Base-by-base conservation (phyloP, 1,284 basidiomycete genomes). In the Cryptococcus floricola region DNA sequence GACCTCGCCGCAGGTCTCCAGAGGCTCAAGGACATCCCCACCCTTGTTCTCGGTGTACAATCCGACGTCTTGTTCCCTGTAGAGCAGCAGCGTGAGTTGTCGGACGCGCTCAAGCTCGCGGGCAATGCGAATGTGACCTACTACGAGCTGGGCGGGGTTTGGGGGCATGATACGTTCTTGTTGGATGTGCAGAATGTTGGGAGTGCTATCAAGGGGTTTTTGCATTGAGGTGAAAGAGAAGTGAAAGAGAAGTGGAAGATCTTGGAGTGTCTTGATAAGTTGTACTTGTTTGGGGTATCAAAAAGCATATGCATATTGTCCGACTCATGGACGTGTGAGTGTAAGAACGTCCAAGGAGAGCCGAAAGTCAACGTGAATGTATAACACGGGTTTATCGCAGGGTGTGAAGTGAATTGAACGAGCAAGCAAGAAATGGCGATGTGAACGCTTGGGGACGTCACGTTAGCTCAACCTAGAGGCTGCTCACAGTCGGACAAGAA, bases 161-260 rank as follows among this genome's bases (percentile, higher is more conserved):
- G 93, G 90, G 96, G 96, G 2, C 91, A 94, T 70, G 94, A 98
- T 78, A 97, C 92, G 28, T 98, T 98, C 80, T 80, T 99, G 79
- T 78, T 91, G 61, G 89, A 90, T 68, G 83, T 88, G 34, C 82
- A 84, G 54, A 88, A 87, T 57, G 86, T 91, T 1, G 88, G 88
- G 2, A 86, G 87, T 0, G 89, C 88, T 4, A 84, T 91, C 52
- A 79, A 85, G 55, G 89, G 89, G 0, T 91, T 90, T 78, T 74
- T 90, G 60, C 60, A 77, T 63, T 60, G 50, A 42, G 25, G 14
- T 27, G 23, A 4, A 8, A 28, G 25, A 16, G 8, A 27, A 25
- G 14, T 27, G 23, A 4, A 8, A 28, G 25, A 16, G 8, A 27
- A 25, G 39, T 19, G 16, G n/a, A 28, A 16, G 16, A 37, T 34